Conservation (phyloP, 73 alveolate genomes). For the Paramecium sonneborni region DNA sequence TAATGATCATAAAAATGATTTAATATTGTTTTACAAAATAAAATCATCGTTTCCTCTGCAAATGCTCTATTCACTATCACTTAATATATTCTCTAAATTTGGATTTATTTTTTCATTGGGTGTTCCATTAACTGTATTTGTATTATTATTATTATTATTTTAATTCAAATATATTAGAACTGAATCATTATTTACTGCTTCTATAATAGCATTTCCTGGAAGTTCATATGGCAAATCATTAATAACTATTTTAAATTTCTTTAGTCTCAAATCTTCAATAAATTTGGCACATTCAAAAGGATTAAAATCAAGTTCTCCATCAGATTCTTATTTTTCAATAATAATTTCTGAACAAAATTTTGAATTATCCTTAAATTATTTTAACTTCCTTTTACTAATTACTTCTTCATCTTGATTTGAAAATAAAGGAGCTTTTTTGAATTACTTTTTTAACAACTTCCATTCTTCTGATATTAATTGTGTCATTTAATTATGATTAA, state of each 20-base stretch:
- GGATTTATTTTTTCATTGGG: not conserved
- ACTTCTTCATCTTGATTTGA: not conserved
- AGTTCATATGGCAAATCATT: not conserved
- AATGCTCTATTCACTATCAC: slow-evolving; percentile 32
- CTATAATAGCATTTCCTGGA: slow-evolving; percentile 15
- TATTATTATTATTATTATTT: not conserved
- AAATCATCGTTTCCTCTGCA: not conserved
- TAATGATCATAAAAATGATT: not conserved
- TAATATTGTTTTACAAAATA: not conserved
- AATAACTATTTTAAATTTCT: not conserved
- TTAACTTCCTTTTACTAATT: not conserved
- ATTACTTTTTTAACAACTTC: not conserved
- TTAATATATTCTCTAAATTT: not conserved
- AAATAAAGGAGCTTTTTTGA: not conserved
- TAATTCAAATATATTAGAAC: not conserved
- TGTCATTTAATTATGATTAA: not conserved
- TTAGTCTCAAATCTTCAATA: not conserved
- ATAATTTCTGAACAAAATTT: not conserved
- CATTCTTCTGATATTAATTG: not conserved
- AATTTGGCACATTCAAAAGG: not conserved
- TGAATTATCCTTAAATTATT: not conserved
- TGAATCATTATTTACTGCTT: not conserved
- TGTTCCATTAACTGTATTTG: not conserved
- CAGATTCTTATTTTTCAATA: not conserved
- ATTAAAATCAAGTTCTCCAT: not conserved